Percentiles rank a stretch among this genome's conserved stretches.
Evolutionary conservation across 1,139 yeast species (phyloP).

Genomic region (Pichia sp.): DNA sequence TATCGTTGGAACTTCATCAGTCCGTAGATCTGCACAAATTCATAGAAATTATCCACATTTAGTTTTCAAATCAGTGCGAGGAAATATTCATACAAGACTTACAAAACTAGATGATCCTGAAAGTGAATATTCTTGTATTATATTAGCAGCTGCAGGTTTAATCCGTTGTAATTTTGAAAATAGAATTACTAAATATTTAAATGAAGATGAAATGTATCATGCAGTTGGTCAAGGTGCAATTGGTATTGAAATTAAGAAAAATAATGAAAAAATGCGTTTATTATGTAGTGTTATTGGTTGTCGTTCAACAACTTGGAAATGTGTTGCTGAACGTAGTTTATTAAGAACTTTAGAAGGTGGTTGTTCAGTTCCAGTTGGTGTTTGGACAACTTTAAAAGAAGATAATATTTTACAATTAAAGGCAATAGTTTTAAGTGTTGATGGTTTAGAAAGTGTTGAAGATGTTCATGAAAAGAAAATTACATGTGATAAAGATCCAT

Average conservation of each 20-base stretch:
- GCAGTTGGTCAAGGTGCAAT: slow-evolving; percentile 98
- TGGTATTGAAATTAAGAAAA: slow-evolving; percentile 79
- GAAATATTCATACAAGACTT: slow-evolving; percentile 79
- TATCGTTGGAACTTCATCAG: slow-evolving; percentile 89
- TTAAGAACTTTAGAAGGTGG: slow-evolving; percentile 94
- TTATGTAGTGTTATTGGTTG: slow-evolving; percentile 64
- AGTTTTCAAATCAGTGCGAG: slow-evolving; percentile 74
- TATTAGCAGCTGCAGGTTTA: slow-evolving; percentile 90
- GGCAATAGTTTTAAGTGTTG: slow-evolving; percentile 80
- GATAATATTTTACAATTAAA: slow-evolving; percentile 44
- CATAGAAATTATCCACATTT: slow-evolving; percentile 53
- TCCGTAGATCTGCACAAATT: slow-evolving; percentile 81
- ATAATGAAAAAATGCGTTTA: slow-evolving; percentile 51
- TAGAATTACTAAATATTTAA: slow-evolving; percentile 62
- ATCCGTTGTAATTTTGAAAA: slow-evolving; percentile 61
- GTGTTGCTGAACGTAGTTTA: slow-evolving; percentile 85
- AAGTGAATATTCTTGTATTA: slow-evolving; percentile 66
- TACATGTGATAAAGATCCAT: slow-evolving; percentile 55
- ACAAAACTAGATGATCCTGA: slow-evolving; percentile 66
- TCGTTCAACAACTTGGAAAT: slow-evolving; percentile 60
- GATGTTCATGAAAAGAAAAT: slow-evolving; percentile 33
- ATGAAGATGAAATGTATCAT: slow-evolving; percentile 83
- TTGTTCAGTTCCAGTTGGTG: slow-evolving; percentile 93
- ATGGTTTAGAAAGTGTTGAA: slow-evolving; percentile 67
- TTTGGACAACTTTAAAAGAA: slow-evolving; percentile 49